Evolutionary conservation across 208 protist species (phyloP).

Genomic region (Balamuthia mandrillaris): DNA sequence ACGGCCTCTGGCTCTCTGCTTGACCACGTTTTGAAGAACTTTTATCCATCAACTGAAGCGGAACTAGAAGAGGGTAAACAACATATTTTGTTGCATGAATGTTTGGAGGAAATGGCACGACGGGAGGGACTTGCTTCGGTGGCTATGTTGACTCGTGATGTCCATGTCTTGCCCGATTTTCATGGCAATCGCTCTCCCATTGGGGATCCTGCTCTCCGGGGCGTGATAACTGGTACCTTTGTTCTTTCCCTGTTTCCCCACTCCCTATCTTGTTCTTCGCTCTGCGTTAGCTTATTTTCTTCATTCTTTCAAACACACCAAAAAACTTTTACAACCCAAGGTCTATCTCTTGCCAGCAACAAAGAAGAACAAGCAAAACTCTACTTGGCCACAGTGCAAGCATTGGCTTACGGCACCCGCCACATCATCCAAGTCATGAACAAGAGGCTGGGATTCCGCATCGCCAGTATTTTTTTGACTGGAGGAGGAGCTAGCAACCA

Average conservation of each 20-base stretch:
- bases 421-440: constrained; percentile 10
- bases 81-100: no score
- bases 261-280: not conserved
- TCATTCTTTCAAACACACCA: not conserved
- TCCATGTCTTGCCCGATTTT: constrained; percentile 14
- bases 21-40: not conserved
- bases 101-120: no score
- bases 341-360: not conserved
- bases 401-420: not conserved
- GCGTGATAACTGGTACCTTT: not conserved
- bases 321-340: not conserved
- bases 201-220: not conserved
- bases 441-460: not conserved
- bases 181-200: constrained; percentile 3
- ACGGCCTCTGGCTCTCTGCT: not conserved
- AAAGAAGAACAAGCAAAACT: not conserved
- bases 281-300: not conserved
- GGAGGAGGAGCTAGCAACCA: not conserved
- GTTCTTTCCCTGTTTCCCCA: not conserved
- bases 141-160: not conserved
- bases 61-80: not conserved
- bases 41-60: not conserved
- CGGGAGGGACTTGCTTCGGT: not conserved
- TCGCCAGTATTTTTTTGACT: not conserved
- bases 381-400: not conserved